phyloP scores from a whole-genome alignment of 345 rosid species.

The Ceriops zippeliana region DNA sequence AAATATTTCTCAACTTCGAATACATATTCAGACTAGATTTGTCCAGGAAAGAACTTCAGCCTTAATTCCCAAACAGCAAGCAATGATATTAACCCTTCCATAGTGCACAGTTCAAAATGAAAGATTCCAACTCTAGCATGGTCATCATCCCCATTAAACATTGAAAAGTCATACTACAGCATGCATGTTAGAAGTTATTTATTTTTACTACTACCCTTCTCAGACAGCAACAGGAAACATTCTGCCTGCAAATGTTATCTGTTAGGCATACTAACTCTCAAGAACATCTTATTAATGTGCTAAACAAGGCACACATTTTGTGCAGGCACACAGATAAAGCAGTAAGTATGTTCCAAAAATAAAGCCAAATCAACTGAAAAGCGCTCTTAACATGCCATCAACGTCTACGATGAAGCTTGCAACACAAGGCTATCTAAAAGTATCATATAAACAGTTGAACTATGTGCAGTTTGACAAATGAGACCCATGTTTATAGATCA shows the following conservation, averaged over 20 bases:
- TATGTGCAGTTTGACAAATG: neutral
- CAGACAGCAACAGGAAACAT: neutral
- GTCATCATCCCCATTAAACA: no score
- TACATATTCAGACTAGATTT: no score
- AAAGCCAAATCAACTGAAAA: neutral
- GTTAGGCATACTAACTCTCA: neutral
- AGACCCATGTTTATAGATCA: slow-evolving; percentile 8
- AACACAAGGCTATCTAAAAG: neutral
- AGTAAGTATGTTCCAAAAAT: neutral
- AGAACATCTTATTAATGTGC: neutral
- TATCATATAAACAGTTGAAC: neutral
- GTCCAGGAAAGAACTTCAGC: no score
- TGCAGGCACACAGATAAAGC: neutral
- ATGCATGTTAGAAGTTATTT: no score
- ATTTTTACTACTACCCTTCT: no score
- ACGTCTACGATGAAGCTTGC: neutral
- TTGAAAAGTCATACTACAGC: no score
- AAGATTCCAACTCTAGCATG: no score
- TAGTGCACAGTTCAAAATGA: no score
- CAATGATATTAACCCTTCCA: no score
- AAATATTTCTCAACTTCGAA: no score
- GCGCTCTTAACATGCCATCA: neutral
- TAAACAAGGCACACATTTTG: neutral
- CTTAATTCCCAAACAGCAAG: no score
- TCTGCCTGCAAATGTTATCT: no score